Conservation (phyloP, 2,329 filamentous ascomycete species). For the Penicillium hordei region DNA sequence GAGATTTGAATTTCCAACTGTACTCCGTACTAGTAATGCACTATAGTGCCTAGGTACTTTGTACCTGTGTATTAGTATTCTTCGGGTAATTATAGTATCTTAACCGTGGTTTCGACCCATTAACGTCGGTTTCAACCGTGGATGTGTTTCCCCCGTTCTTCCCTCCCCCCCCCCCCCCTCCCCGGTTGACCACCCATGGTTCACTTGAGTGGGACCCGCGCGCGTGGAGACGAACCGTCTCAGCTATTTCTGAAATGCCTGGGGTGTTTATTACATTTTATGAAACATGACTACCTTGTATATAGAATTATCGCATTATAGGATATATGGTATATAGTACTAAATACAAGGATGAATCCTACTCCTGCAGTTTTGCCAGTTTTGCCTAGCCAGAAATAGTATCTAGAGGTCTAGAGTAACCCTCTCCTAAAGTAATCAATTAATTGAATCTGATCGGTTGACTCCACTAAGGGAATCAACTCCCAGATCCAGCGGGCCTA, state of each 20-base stretch:
- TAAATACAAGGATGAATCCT: background rate
- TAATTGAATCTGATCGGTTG: slow-evolving; percentile 3
- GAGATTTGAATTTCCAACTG: background rate
- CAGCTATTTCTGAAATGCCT: background rate
- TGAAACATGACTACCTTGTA: background rate
- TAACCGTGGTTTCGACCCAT: background rate
- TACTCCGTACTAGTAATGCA: too few relatives aligned
- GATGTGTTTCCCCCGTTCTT: background rate
- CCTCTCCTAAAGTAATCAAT: background rate
- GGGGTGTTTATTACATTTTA: background rate
- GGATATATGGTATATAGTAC: background rate
- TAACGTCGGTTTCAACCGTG: background rate
- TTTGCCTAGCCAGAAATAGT: background rate
- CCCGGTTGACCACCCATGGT: slow-evolving; percentile 5
- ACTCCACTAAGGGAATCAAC: slow-evolving; percentile 6
- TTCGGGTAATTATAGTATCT: background rate
- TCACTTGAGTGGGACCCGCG: slow-evolving; percentile 10
- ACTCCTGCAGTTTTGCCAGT: background rate
- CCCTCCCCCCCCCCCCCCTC: background rate
- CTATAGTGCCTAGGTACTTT: too few relatives aligned
- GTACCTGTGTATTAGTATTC: background rate
- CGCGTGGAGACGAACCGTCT: slow-evolving; percentile 4
- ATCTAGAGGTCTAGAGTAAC: background rate
- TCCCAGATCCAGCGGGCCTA: slow-evolving; percentile 18
- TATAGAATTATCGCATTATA: too few relatives aligned